Evolutionary conservation across 2,329 filamentous ascomycete species (phyloP).

Genomic region (Raffaelea albimanens): DNA sequence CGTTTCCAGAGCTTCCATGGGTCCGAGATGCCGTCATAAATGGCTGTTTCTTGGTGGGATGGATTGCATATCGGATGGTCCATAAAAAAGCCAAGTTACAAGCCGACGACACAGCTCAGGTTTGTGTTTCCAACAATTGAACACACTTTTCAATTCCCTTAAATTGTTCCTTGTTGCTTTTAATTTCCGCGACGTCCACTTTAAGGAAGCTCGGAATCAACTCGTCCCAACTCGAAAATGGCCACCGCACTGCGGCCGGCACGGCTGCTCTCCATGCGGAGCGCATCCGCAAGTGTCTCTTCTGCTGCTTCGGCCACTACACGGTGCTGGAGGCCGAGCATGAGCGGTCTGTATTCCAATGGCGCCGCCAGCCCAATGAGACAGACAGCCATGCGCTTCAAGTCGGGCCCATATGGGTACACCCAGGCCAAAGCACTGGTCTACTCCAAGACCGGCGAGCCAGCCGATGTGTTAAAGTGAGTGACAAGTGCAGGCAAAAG

Average conservation of each 20-base stretch:
- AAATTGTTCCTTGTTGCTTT: too few relatives aligned
- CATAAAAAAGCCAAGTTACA: too few relatives aligned
- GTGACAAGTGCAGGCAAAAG: conserved; percentile 8
- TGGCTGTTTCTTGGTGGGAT: too few relatives aligned
- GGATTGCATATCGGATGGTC: too few relatives aligned
- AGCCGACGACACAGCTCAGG: too few relatives aligned
- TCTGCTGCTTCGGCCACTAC: neutral
- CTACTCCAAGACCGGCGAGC: conserved; percentile 66
- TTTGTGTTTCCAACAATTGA: too few relatives aligned
- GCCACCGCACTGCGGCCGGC: conserved; percentile 7
- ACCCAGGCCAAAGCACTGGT: conserved; percentile 77
- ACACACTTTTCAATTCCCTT: too few relatives aligned
- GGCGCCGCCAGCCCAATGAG: neutral
- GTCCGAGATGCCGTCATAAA: neutral
- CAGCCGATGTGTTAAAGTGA: conserved; percentile 57
- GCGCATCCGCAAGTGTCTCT: neutral
- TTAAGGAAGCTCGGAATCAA: too few relatives aligned
- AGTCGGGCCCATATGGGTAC: conserved; percentile 65
- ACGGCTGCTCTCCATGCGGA: conserved; percentile 5
- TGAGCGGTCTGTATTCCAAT: neutral
- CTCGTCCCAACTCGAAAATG: too few relatives aligned
- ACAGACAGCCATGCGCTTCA: conserved; percentile 25
- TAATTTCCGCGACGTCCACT: too few relatives aligned
- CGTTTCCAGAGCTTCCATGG: neutral
- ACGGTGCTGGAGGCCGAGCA: neutral